phyloP scores from a whole-genome alignment of 257 asterid species.

The Solanum gracilifrons region DNA sequence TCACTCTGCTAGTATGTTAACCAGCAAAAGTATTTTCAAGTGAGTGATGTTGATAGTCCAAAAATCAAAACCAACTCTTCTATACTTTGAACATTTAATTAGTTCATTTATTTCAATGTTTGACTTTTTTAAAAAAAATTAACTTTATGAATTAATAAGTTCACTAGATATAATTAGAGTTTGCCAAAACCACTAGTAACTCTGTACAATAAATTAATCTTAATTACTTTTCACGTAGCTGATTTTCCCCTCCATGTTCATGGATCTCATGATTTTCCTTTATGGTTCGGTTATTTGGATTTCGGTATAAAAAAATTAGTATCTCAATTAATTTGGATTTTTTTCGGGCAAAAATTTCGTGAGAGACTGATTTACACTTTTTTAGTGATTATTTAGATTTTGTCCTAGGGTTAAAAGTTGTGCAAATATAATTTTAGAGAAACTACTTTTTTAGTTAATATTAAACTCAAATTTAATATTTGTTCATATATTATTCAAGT shows the following conservation, averaged over 20 bases:
- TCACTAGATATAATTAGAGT: slow-evolving; percentile 37
- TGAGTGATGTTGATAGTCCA: slow-evolving; percentile 30
- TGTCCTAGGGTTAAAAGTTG: neutral
- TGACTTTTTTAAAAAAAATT: neutral
- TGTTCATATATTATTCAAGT: neutral
- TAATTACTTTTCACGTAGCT: neutral
- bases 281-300: neutral
- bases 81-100: neutral
- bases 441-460: neutral
- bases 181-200: slow-evolving; percentile 53
- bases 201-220: slow-evolving; percentile 6
- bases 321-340: neutral
- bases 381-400: neutral
- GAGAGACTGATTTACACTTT: neutral
- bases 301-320: accelerated
- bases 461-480: neutral
- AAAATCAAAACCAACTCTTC: slow-evolving; percentile 7
- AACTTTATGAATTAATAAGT: neutral
- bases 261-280: neutral
- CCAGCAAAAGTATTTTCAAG: neutral
- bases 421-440: neutral
- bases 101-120: neutral
- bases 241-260: neutral
- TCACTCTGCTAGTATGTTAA: neutral
- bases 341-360: too few relatives aligned